Evolutionary conservation across 352 stramenopile species (phyloP).

Genomic region (Hyaloperonospora arabidopsidis): DNA sequence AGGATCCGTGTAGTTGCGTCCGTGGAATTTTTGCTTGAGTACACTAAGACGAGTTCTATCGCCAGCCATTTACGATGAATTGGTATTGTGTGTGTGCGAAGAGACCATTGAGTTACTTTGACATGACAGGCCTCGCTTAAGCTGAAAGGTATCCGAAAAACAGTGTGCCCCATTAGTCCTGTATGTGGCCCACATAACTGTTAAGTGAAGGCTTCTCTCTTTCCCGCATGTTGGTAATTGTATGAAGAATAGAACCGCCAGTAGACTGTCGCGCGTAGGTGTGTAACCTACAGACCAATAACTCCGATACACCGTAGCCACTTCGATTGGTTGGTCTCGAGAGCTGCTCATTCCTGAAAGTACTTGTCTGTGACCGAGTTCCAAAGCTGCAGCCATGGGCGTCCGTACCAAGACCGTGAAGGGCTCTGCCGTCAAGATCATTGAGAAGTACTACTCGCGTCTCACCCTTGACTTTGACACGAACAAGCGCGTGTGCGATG

Average conservation of each 20-base stretch:
- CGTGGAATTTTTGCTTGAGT: slow-evolving; percentile 18
- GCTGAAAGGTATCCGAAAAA: background rate
- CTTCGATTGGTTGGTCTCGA: slow-evolving; percentile 12
- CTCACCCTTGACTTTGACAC: slow-evolving; percentile 99
- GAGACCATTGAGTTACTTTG: too few relatives aligned
- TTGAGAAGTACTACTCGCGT: slow-evolving; percentile 99
- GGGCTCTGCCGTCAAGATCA: slow-evolving; percentile 98
- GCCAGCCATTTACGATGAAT: too few relatives aligned
- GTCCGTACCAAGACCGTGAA: slow-evolving; percentile 99
- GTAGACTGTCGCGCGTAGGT: background rate
- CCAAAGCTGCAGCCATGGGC: slow-evolving; percentile 82
- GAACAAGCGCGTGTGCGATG: slow-evolving; percentile 97
- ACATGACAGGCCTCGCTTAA: too few relatives aligned
- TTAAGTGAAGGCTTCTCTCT: background rate
- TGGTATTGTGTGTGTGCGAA: too few relatives aligned
- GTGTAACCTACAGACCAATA: slow-evolving; percentile 3
- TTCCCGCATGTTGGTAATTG: slow-evolving; percentile 18
- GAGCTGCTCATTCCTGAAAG: slow-evolving; percentile 27
- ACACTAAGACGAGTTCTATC: too few relatives aligned
- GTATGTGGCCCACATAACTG: background rate
- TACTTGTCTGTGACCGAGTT: slow-evolving; percentile 32
- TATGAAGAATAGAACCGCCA: slow-evolving; percentile 6
- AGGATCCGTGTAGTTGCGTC: slow-evolving; percentile 25
- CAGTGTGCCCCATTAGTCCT: background rate
- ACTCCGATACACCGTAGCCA: slow-evolving; percentile 1